Evolutionary conservation across 331 rosid species (phyloP).

Genomic region (Pyracantha coccinea): DNA sequence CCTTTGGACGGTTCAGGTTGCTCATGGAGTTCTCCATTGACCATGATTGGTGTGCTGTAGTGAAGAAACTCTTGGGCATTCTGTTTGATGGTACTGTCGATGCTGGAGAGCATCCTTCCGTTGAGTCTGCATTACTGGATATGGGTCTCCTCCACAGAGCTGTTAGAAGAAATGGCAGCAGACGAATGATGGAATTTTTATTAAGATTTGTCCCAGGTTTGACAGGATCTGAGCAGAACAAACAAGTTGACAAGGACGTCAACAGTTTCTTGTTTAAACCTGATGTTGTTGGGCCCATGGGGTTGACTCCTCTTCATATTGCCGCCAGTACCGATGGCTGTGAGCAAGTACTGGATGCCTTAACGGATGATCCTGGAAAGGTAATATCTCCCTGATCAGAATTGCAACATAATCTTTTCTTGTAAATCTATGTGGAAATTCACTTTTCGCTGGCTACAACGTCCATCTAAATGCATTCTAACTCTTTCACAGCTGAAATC

Average conservation of each 20-base stretch:
- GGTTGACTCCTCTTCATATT: constrained; percentile 91
- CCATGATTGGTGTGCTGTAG: constrained; percentile 82
- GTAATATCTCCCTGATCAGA: constrained; percentile 27
- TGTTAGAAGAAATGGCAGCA: constrained; percentile 62
- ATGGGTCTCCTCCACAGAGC: constrained; percentile 82
- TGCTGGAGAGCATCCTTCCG: constrained; percentile 45
- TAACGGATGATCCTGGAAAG: constrained; percentile 75
- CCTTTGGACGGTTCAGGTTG: constrained; percentile 62
- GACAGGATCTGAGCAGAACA: constrained; percentile 14
- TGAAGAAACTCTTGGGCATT: constrained; percentile 58
- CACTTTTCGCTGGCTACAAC: neutral
- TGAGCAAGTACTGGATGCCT: constrained; percentile 66
- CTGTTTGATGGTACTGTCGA: constrained; percentile 61
- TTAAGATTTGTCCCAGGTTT: constrained; percentile 47
- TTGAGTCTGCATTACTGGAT: constrained; percentile 50
- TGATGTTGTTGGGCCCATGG: constrained; percentile 60
- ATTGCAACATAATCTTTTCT: neutral
- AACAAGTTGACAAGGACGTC: constrained; percentile 25
- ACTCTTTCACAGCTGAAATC: too few relatives aligned
- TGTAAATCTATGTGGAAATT: neutral
- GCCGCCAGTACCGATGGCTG: constrained; percentile 66
- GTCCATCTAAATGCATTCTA: too few relatives aligned
- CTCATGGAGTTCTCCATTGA: constrained; percentile 84
- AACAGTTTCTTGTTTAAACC: constrained; percentile 61
- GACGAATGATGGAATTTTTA: constrained; percentile 61